phyloP scores from a whole-genome alignment of 2,329 filamentous ascomycete species.

The Fusarium beomiforme region DNA sequence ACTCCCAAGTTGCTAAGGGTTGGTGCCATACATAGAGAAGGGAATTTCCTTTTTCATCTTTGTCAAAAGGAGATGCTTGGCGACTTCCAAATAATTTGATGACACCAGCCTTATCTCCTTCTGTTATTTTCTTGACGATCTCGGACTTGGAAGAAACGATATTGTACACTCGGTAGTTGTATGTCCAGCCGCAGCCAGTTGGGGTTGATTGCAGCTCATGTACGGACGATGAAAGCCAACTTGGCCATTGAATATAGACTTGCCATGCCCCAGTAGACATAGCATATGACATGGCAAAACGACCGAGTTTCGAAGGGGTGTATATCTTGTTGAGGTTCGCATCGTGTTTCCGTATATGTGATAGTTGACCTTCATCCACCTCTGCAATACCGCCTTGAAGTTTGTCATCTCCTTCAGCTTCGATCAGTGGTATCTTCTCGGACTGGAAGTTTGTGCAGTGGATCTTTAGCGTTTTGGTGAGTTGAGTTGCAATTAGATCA shows the following conservation, averaged over 20 bases:
- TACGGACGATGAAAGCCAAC: constrained; percentile 35
- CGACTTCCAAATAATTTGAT: constrained; percentile 32
- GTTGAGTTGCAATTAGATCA: constrained; percentile 12
- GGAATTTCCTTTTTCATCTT: not conserved
- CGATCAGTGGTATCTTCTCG: fast-evolving
- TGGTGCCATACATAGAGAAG: constrained; percentile 32
- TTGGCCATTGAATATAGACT: constrained; percentile 35
- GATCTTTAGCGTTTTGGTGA: constrained; percentile 13
- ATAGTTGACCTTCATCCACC: not conserved
- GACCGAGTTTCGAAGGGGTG: constrained; percentile 10
- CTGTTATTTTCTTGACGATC: constrained; percentile 9
- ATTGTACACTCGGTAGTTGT: constrained; percentile 37
- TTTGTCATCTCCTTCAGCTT: not conserved
- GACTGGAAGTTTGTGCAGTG: not conserved
- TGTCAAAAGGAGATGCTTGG: constrained; percentile 42
- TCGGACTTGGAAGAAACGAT: constrained; percentile 22
- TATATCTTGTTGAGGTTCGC: not conserved
- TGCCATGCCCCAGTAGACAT: constrained; percentile 32
- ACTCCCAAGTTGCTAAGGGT: fast-evolving
- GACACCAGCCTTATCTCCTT: constrained; percentile 32
- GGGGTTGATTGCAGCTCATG: constrained; percentile 29
- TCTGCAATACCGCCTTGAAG: fast-evolving
- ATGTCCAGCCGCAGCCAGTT: not conserved
- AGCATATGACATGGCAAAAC: constrained; percentile 12
- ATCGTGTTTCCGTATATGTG: not conserved